A percentile compares a stretch with the other conserved stretches of the same genome.
phyloP scores from a whole-genome alignment of 2,329 filamentous ascomycete species.

The Apiospora hydei region DNA sequence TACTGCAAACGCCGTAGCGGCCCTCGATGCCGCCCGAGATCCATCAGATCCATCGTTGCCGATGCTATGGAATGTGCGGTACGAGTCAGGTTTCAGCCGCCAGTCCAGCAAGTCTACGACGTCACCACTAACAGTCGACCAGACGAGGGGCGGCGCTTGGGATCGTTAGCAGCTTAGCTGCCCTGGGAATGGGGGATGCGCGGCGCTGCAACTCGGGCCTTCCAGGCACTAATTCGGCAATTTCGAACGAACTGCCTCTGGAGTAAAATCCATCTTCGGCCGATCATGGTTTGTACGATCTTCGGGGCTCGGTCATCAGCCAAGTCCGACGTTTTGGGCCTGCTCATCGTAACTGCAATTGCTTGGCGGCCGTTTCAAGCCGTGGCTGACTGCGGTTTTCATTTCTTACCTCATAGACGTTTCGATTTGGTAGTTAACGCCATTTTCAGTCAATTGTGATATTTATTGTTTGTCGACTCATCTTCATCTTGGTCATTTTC shows the following conservation, averaged over 20 bases:
- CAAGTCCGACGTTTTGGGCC: background rate
- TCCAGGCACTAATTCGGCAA: background rate
- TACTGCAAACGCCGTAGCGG: background rate
- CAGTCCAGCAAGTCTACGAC: background rate
- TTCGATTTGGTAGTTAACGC: background rate
- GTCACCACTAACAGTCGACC: background rate
- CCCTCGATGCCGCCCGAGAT: background rate
- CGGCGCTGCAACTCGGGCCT: background rate
- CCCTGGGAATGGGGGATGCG: no score
- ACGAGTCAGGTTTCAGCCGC: background rate
- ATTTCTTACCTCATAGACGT: background rate
- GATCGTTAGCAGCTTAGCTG: no score
- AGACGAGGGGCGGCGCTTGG: background rate
- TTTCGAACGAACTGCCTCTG: background rate
- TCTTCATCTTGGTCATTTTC: background rate
- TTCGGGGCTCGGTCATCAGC: background rate
- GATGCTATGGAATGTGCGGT: background rate
- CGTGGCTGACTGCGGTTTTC: background rate
- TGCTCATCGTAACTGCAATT: background rate
- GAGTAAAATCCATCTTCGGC: background rate
- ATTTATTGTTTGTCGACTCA: background rate
- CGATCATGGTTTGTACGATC: background rate
- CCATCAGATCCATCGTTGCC: constrained; percentile 5
- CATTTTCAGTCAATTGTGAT: background rate
- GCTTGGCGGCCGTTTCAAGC: background rate